These are phyloP conservation scores for Polygonum aviculare DNA, from an alignment of 148 eudicot genomes.

Conservation along the genomic window DNA sequence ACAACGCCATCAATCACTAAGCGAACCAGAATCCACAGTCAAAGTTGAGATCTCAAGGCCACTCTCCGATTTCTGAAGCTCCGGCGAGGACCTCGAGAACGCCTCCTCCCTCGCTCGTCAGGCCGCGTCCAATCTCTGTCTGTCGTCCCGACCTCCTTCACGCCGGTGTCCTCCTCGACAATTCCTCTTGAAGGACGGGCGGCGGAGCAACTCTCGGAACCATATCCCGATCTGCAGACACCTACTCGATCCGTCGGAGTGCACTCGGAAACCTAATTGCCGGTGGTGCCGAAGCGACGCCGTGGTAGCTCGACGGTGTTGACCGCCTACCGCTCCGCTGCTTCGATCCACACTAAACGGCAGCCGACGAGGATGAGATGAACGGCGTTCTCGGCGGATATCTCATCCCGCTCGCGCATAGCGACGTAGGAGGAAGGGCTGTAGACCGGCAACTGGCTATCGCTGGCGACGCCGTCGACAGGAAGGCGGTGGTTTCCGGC, in stretches of 20 bases:
- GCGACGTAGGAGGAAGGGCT: slow-evolving; percentile 33
- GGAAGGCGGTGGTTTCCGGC: background rate
- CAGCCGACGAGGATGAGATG: slow-evolving; percentile 55
- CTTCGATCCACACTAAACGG: too few species aligned
- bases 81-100: background rate
- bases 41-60: background rate
- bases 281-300: too few species aligned
- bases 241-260: too few species aligned
- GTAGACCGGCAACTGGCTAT: slow-evolving; percentile 37
- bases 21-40: background rate
- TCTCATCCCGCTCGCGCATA: slow-evolving; percentile 47
- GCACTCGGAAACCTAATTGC: too few species aligned
- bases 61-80: background rate
- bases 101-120: background rate
- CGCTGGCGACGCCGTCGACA: background rate
- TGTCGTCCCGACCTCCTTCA: too few species aligned
- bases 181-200: too few species aligned
- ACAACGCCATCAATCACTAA: slow-evolving; percentile 22
- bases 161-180: too few species aligned
- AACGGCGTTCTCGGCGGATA: slow-evolving; percentile 56
- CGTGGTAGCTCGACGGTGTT: too few species aligned
- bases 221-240: too few species aligned
- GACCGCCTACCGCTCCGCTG: too few species aligned
- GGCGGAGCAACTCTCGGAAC: too few species aligned
- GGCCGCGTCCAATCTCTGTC: background rate